These are phyloP conservation scores for Phoenix dactylifera DNA, from an alignment of 176 grass and related monocot genomes.

Conservation along the genomic window DNA sequence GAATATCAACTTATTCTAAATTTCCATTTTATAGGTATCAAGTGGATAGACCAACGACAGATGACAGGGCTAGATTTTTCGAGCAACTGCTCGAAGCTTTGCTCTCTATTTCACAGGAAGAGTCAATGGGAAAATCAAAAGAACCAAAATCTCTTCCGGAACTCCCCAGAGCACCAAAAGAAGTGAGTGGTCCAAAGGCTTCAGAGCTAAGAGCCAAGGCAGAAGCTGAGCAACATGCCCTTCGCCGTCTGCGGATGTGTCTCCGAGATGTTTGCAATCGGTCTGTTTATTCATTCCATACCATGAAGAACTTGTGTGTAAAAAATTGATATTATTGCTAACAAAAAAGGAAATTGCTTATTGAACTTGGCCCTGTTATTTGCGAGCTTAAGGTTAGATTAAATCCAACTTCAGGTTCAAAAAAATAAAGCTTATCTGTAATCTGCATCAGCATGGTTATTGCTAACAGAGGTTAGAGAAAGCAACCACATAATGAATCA, in stretches of 20 bases:
- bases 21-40: conserved; percentile 64
- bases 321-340: no score
- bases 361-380: no score
- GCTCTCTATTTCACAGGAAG: conserved; percentile 66
- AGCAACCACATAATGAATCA: no score
- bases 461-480: no score
- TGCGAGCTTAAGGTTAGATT: no score
- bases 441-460: no score
- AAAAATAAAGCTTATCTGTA: no score
- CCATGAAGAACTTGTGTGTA: no score
- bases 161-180: conserved; percentile 84
- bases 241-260: conserved; percentile 96
- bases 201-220: conserved; percentile 78
- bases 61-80: conserved; percentile 74
- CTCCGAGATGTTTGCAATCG: conserved; percentile 96
- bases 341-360: no score
- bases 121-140: conserved; percentile 65
- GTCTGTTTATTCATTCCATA: conserved; percentile 34
- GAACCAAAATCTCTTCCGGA: conserved; percentile 46
- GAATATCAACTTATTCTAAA: conserved; percentile 1
- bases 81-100: conserved; percentile 49
- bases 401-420: no score
- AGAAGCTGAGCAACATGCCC: conserved; percentile 90
- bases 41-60: conserved; percentile 65
- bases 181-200: conserved; percentile 64